Evolutionary conservation across 306 rosid species (phyloP), one percentile per base, ranked within the genome.

Genomic region (Prunus dulcis): DNA sequence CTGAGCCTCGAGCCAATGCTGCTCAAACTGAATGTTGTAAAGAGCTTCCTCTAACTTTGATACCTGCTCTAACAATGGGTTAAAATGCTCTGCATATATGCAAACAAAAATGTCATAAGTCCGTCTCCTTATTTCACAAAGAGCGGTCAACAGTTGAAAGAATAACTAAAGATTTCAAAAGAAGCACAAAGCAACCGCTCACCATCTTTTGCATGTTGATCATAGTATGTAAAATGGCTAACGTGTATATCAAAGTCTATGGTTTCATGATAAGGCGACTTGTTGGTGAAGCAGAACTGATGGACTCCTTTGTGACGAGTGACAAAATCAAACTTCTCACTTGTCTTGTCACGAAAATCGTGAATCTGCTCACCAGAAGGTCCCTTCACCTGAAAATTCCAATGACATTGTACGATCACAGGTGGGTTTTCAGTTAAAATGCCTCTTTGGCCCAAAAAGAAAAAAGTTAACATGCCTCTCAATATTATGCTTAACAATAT

Each of bases 1-100:
- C 64, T 89, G 97, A 78, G 95, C 97, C 74, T 89, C 93, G 7
- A 89, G 89, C 97, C 97, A 91, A 79, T 91, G 97, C 75, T 91
- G 95, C 77, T 91, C 97, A 67, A 88, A 89, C 79, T 86, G 91
- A 76, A 91, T 85, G 88, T 88, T 89, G 75, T 86, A 91, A 55
- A 91, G 97, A 69, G 93, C 90, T 43, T 89, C 91, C 85, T 91
- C 92, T 62, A 91, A 64, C 83, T 89, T 91, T 4, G 86, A 47
- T 76, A 89, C 88, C 57, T 89, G 91, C 17, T 88, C 90, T 18
- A 86, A 70, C 78, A 89, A 49, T 12, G 93, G 90, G 47, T 73
- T 81, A 12, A 91, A 80, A 76, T 89, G 97, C 80, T 89, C 95
- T 86, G 88, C 88, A 82, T 1, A 63, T 10, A 75, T 10, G 58